Evolutionary conservation across 257 asterid species (phyloP), one percentile per base, ranked within the genome.

Genomic region (Gentiana straminea): DNA sequence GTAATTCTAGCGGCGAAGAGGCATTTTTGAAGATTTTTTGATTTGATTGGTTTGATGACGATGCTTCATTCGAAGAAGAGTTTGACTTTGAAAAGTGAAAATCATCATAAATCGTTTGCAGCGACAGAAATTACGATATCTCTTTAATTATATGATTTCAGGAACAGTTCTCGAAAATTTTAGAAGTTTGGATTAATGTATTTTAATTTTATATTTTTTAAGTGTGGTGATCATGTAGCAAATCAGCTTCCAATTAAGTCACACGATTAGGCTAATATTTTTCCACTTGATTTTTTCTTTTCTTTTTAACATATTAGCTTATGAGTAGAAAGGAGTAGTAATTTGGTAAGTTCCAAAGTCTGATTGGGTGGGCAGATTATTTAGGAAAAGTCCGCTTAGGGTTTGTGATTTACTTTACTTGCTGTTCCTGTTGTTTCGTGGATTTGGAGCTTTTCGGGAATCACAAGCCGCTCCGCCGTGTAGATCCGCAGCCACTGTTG

Each of bases 401-500:
- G 71, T 70, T 75, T 72, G 66, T 69, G 61, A 69, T 65, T 53
- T 56, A 68, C 49, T 65, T 70, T 66, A 50, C 33, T 62, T 52
- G n/a, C 63, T 55, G 54, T 58, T 64, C 69, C 59, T 67, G 59
- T 65, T 66, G 68, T 66, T 63, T 50, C 62, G 68, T 61, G 79
- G 72, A 77, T 65, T 71, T 53, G 70, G 70, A 70, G 67, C 45
- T 52, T 4, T n/a, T 41, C 46, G 46, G 35, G 61, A 34, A 15
- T 60, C 4, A n/a, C 4, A 67, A 55, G 37, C 39, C 36, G 49
- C 37, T 7, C 41, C 64, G 9, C 24, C 75, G 46, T 41, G 46
- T 41, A 41, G 86, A 73, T 77, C 81, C 75, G 52, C 38, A 82
- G 47, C 77, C 80, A 61, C 81, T 73, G 74, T 59, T 8, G 47